Conservation (phyloP, 257 asterid species). For the Euphrasia confusa region DNA sequence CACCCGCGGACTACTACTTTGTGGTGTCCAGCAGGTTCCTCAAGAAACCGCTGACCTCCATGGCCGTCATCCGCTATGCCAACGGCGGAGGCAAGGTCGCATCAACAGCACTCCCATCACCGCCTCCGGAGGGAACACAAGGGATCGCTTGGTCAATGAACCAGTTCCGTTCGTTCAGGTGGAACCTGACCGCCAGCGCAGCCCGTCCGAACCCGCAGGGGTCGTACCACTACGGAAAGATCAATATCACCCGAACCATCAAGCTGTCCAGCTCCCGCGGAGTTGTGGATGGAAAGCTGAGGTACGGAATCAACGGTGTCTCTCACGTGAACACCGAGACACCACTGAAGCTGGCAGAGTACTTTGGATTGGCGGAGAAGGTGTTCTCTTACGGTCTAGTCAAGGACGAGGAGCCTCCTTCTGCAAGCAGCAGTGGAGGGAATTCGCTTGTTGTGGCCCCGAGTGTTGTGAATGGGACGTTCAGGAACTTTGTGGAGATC, state of each 20-base stretch:
- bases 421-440: not conserved
- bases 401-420: constrained; percentile 36
- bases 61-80: constrained; percentile 34
- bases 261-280: constrained; percentile 32
- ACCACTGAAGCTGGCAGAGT: constrained; percentile 52
- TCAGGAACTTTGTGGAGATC: constrained; percentile 42
- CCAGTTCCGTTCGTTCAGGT: constrained; percentile 56
- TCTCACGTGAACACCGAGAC: constrained; percentile 45
- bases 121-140: constrained; percentile 40
- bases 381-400: constrained; percentile 35
- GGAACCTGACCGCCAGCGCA: constrained; percentile 55
- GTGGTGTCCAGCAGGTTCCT: constrained; percentile 44
- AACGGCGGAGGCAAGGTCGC: constrained; percentile 29
- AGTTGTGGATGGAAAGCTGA: constrained; percentile 37
- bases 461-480: constrained; percentile 41
- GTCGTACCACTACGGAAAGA: constrained; percentile 49
- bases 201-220: constrained; percentile 67
- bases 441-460: constrained; percentile 24
- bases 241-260: constrained; percentile 60
- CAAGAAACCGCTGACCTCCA: constrained; percentile 30
- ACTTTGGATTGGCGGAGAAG: constrained; percentile 36
- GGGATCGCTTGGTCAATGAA: constrained; percentile 50
- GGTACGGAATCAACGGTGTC: constrained; percentile 44
- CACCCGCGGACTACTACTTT: constrained; percentile 46
- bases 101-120: constrained; percentile 37